Percentiles rank a stretch among this genome's conserved stretches.
Evolutionary conservation across 805 yeast species (phyloP).

Genomic region (Cyberlindnera samutprakarnensis): DNA sequence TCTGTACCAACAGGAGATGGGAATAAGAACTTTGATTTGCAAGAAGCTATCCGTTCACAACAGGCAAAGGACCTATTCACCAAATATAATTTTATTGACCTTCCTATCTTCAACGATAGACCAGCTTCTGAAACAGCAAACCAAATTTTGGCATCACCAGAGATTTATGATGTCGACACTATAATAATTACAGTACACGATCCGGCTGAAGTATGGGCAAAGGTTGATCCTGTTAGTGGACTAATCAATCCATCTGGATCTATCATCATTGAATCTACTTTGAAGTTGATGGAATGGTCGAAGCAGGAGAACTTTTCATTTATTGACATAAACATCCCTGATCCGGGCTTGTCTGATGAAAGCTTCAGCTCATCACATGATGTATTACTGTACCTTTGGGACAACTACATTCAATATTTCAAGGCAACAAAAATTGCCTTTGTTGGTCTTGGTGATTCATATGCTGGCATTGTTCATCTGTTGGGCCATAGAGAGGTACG

Average conservation of each 20-base stretch:
- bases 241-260: slow-evolving; percentile 65
- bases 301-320: slow-evolving; percentile 57
- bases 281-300: slow-evolving; percentile 66
- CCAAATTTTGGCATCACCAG: slow-evolving; percentile 64
- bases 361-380: slow-evolving; percentile 67
- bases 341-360: slow-evolving; percentile 32
- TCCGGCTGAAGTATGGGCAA: slow-evolving; percentile 90
- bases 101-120: slow-evolving; percentile 51
- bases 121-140: slow-evolving; percentile 44
- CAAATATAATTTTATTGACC: slow-evolving; percentile 49
- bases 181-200: slow-evolving; percentile 76
- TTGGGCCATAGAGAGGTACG: slow-evolving; percentile 73
- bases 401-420: slow-evolving; percentile 75
- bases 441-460: slow-evolving; percentile 86
- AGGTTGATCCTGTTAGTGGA: slow-evolving; percentile 73
- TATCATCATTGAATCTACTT: slow-evolving; percentile 67
- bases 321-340: slow-evolving; percentile 78
- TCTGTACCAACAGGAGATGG: slow-evolving; percentile 27
- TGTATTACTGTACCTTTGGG: slow-evolving; percentile 77
- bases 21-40: slow-evolving; percentile 42
- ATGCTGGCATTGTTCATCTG: slow-evolving; percentile 78
- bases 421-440: slow-evolving; percentile 64
- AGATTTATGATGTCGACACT: slow-evolving; percentile 55
- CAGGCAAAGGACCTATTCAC: slow-evolving; percentile 54
- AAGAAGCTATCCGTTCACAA: slow-evolving; percentile 67